Evolutionary conservation across 225 moss, liverwort and hornwort species (phyloP).

Genomic region (Neckera pumila): DNA sequence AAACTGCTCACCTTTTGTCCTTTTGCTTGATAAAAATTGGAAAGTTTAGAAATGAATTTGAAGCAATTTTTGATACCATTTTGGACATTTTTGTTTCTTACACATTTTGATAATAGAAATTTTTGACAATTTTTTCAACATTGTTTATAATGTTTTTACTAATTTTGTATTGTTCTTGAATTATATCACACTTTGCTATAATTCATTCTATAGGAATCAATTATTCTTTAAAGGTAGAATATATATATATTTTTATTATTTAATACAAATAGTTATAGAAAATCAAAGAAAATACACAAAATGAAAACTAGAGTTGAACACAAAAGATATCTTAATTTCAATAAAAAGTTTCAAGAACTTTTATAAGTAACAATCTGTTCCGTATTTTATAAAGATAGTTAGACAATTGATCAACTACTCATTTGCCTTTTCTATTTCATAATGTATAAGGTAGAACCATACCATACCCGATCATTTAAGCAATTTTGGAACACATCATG

Average conservation of each 20-base stretch:
- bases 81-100: neutral
- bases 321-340: neutral
- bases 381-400: neutral
- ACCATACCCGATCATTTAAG: too few species aligned
- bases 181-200: neutral
- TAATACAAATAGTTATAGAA: fast-evolving
- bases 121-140: neutral
- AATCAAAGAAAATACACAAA: neutral
- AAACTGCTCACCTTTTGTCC: neutral
- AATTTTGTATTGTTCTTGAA: neutral
- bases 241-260: neutral
- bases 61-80: neutral
- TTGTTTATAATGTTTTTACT: neutral
- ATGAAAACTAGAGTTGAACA: neutral
- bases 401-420: fast-evolving
- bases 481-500: too few species aligned
- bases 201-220: neutral
- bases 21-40: neutral
- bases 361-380: too few species aligned
- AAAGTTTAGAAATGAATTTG: neutral
- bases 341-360: fast-evolving
- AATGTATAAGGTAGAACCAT: too few species aligned
- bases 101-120: neutral
- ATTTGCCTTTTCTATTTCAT: neutral
- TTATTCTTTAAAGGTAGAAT: neutral